Percentiles rank a stretch among this genome's conserved stretches.
These are phyloP conservation scores for Solanum bulbocastanum DNA, from an alignment of 257 asterid species.

Conservation along the genomic window DNA sequence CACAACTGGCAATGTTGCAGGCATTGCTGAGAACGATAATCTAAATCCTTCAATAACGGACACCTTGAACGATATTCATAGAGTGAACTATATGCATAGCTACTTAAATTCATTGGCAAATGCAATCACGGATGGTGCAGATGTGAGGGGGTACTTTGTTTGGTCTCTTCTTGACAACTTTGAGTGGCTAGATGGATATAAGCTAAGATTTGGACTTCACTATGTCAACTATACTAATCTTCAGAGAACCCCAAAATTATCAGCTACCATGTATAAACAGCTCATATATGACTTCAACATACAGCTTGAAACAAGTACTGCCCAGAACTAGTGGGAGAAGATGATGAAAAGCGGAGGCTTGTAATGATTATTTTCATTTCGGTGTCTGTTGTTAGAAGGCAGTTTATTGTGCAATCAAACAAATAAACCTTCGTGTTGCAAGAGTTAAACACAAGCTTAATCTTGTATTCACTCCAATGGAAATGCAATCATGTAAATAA, in stretches of 20 bases:
- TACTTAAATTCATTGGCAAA: slow-evolving; percentile 27
- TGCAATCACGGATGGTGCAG: slow-evolving; percentile 62
- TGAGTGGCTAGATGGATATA: slow-evolving; percentile 61
- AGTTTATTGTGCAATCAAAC: too few relatives aligned
- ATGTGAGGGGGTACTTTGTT: slow-evolving; percentile 59
- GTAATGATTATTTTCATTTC: background rate
- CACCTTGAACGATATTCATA: slow-evolving; percentile 18
- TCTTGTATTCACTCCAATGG: background rate
- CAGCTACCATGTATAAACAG: slow-evolving; percentile 36
- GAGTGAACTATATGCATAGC: slow-evolving; percentile 40
- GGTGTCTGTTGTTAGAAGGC: background rate
- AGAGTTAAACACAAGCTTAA: too few relatives aligned
- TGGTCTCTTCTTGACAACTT: slow-evolving; percentile 76
- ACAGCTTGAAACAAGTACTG: background rate
- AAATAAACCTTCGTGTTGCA: too few relatives aligned
- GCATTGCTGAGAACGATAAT: slow-evolving; percentile 20
- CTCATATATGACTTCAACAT: slow-evolving; percentile 16
- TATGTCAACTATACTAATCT: slow-evolving; percentile 29
- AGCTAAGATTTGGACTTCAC: slow-evolving; percentile 47
- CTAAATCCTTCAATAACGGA: slow-evolving; percentile 9
- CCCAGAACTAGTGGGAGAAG: background rate
- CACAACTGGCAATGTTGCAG: slow-evolving; percentile 7
- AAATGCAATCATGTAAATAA: background rate
- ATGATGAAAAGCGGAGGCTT: background rate
- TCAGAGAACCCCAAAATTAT: slow-evolving; percentile 31